A percentile compares a stretch with the other conserved stretches of the same genome.
Conservation (phyloP, 73 alveolate species). For the Paramecium tetraurelia region DNA sequence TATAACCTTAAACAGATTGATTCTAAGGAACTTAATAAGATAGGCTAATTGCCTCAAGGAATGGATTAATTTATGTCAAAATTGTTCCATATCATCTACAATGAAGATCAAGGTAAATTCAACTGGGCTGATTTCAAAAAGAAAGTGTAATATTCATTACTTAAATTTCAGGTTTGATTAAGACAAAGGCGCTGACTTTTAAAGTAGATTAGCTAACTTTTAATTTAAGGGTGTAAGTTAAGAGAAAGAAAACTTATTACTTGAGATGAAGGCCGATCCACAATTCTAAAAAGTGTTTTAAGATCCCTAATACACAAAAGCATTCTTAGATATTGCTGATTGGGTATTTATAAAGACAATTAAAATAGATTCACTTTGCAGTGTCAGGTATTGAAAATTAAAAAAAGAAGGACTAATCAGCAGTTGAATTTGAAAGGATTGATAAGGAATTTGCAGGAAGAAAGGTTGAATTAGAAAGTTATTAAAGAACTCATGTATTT, state of each 20-base stretch:
- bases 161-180: not conserved
- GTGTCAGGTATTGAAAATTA: constrained; percentile 40
- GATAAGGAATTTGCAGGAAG: constrained; percentile 38
- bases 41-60: constrained; percentile 25
- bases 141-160: not conserved
- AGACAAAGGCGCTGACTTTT: constrained; percentile 34
- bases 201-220: constrained; percentile 27
- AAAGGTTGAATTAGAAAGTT: not conserved
- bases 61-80: not conserved
- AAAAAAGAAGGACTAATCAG: constrained; percentile 1
- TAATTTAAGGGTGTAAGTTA: not conserved
- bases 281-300: not conserved
- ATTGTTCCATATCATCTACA: constrained; percentile 16
- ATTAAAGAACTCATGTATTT: not conserved
- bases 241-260: constrained; percentile 28
- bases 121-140: constrained; percentile 17
- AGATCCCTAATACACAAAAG: constrained; percentile 25
- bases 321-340: constrained; percentile 37
- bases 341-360: not conserved
- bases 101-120: constrained; percentile 13
- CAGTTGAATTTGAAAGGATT: not conserved
- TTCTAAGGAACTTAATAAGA: not conserved
- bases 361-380: constrained; percentile 10
- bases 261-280: constrained; percentile 25
- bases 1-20: not conserved